Evolutionary conservation across 2,329 filamentous ascomycete species (phyloP), one percentile per base, ranked within the genome.

Genomic region (Westerdykella sp.): DNA sequence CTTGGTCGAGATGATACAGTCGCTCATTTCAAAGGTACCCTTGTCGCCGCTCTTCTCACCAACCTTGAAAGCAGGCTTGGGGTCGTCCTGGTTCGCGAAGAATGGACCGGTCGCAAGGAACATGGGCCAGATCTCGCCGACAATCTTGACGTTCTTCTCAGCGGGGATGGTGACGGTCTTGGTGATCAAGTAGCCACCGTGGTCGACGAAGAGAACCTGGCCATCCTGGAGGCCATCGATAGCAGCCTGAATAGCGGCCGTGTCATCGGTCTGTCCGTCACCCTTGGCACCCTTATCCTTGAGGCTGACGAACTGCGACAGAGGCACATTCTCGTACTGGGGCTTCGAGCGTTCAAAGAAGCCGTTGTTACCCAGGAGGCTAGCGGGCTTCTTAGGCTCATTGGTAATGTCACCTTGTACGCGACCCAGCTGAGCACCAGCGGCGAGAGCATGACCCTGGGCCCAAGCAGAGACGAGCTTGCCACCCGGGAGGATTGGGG

Each of bases 41-140:
- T 77, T 74, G 50, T 95, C 85, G 41, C 88, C 88, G 10, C 78
- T 69, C 47, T 57, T 52, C 59, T 86, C 70, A 39, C 91, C 91
- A 45, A 97, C 76, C 65, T 93, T 85, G 70, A 94, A 87, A 56
- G 94, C 84, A n/a, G 87, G 80, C 62, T 82, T 79, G 34, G 89
- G 90, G 62, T 89, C 87, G 52, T 73, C 69, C 65, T 83, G 74
- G 64, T 95, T 81, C 49, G 75, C 71, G 73, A 96, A 97, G 50
- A 77, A 75, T 28, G 69, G 62, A 41, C 90, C 90, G 40, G 82
- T 79, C 21, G 87, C 90, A 76, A 96, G 84, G 65, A 97, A 84
- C 48, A 95, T 71, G 2, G 91, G 84, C 87, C 87, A 95, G 62
- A 94, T 82, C 69, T 96, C 89, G 57, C 91, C 91, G 6, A 86